Evolutionary conservation across 257 asterid species (phyloP).

Genomic region (Ophiorrhiza pumila): DNA sequence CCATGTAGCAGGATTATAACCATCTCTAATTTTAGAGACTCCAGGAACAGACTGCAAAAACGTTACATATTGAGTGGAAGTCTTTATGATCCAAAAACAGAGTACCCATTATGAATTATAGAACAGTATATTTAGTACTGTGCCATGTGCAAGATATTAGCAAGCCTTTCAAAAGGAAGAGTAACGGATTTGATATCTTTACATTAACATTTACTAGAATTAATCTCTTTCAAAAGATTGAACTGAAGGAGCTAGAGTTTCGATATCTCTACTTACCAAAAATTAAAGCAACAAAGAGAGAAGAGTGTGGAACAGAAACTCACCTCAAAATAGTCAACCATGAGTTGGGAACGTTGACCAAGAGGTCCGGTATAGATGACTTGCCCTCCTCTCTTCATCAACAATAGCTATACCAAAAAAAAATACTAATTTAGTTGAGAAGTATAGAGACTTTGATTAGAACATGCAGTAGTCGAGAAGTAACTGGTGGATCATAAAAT

Average conservation of each 20-base stretch:
- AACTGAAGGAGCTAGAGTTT: neutral
- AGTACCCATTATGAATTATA: neutral
- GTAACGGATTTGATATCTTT: neutral
- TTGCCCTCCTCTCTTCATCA: constrained; percentile 95
- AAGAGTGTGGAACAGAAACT: constrained; percentile 21
- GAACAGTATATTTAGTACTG: neutral
- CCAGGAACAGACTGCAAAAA: constrained; percentile 63
- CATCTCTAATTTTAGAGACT: constrained; percentile 68
- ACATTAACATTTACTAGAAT: neutral
- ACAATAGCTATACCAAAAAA: constrained; percentile 43
- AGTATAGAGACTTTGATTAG: neutral
- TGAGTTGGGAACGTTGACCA: constrained; percentile 61
- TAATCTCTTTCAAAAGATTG: neutral
- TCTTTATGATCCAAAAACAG: neutral
- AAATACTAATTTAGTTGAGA: neutral
- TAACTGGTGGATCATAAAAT: neutral
- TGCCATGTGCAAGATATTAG: neutral
- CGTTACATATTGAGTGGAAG: neutral
- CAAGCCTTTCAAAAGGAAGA: no score
- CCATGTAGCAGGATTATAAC: constrained; percentile 86
- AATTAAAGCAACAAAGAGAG: neutral
- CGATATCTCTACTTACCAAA: neutral
- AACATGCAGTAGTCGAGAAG: neutral
- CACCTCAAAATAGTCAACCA: constrained; percentile 70
- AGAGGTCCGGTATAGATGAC: constrained; percentile 72